Evolutionary conservation across 1,139 yeast species (phyloP), one percentile per base, ranked within the genome.

Genomic region (Wickerhamomyces sp.): DNA sequence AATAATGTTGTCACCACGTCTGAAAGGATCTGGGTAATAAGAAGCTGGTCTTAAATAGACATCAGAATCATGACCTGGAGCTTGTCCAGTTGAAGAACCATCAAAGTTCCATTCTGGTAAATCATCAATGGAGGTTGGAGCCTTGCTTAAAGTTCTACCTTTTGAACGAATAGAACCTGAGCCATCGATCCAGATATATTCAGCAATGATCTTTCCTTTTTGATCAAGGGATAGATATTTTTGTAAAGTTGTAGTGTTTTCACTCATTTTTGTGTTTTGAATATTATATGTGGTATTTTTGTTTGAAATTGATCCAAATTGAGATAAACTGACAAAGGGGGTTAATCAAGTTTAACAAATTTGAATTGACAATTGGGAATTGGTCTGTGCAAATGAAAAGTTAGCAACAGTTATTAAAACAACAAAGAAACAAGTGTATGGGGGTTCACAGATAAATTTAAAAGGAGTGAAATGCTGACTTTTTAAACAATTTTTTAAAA

Each of bases 31-130:
- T 51, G 90, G 84, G 80, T 89, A 93, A 69, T 75, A 85, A 48
- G 97, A 89, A 57, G 80, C 95, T 23, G 99, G 99, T 71, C 96
- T 84, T 64, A 93, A 76, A 70, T 89, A 90, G 54, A 93, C 80
- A 67, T 93, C 99, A 43, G 98, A 90, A 75, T 93, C 93, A 69
- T 87, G 84, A 59, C 99, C 99, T 62, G 98, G 97, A 48, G 99
- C 99, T 76, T 93, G 99, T 57, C 89, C 93, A 44, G 99, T 93
- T 33, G 98, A 90, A 41, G 98, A 91, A 71, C 99, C 99, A 69
- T 93, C 99, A 63, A 93, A 93, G 79, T 93, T 93, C 99, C 99
- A 93, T 71, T 91, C 97, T 58, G 98, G 97, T 59, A 93, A 78
- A 64, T 93, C 96, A 54, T 87, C 94, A 47, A 88, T 76, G 39